phyloP scores from a whole-genome alignment of 805 yeast species.

The Saturnispora galanensis region DNA sequence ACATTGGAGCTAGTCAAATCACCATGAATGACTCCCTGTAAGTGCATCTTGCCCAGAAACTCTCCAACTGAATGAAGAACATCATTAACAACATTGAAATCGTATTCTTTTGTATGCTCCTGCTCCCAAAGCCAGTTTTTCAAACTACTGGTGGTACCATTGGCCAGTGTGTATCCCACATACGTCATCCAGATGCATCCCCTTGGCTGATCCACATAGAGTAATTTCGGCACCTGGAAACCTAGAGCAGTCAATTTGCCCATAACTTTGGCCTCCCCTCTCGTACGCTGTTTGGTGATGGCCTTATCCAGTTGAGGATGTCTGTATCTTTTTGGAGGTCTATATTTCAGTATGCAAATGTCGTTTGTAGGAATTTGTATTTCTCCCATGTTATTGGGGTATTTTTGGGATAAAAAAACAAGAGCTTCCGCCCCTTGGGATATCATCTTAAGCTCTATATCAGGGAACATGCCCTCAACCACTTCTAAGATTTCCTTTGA shows the following conservation, averaged over 20 bases:
- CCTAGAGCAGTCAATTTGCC: slow-evolving; percentile 44
- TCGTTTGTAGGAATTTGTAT: slow-evolving; percentile 13
- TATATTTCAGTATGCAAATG: slow-evolving; percentile 61
- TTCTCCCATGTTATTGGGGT: slow-evolving; percentile 50
- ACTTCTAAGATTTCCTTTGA: slow-evolving; percentile 39
- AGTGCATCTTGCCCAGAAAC: slow-evolving; percentile 62
- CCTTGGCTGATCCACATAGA: slow-evolving; percentile 64
- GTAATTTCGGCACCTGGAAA: slow-evolving; percentile 59
- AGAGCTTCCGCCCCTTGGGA: slow-evolving; percentile 93
- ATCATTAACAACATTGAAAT: slow-evolving; percentile 29
- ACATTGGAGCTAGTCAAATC: slow-evolving; percentile 89
- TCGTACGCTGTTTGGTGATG: slow-evolving; percentile 71
- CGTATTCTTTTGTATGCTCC: slow-evolving; percentile 16
- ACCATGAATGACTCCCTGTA: slow-evolving; percentile 79
- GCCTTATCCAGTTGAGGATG: slow-evolving; percentile 71
- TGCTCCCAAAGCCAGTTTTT: slow-evolving; percentile 70
- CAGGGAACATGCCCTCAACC: slow-evolving; percentile 36
- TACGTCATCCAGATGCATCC: slow-evolving; percentile 89
- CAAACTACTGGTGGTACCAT: slow-evolving; percentile 49
- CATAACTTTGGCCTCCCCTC: slow-evolving; percentile 75
- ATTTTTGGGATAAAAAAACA: slow-evolving; percentile 51
- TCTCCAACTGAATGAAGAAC: slow-evolving; percentile 51
- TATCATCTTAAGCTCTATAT: slow-evolving; percentile 42
- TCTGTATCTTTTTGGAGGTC: slow-evolving; percentile 88
- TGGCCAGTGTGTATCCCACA: slow-evolving; percentile 46